Evolutionary conservation across 805 yeast genomes (phyloP).

Genomic region (Alloascoidea hylecoeti): DNA sequence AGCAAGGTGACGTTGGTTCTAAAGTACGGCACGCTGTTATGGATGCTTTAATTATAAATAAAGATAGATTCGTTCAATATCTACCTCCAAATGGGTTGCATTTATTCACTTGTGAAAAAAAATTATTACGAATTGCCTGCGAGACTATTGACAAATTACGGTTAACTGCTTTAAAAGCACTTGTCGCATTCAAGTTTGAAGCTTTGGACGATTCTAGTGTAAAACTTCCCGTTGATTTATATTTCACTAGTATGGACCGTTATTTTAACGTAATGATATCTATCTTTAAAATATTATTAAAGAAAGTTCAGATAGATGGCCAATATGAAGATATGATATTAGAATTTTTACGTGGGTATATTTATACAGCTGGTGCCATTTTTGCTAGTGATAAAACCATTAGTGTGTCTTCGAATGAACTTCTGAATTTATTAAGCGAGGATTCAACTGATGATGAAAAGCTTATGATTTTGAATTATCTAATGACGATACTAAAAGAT

Average conservation of each 20-base stretch:
- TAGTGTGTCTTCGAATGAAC: background rate
- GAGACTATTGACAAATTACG: conserved; percentile 52
- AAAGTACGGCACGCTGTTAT: conserved; percentile 44
- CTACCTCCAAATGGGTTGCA: too few species aligned
- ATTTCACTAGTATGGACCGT: background rate
- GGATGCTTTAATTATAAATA: conserved; percentile 16
- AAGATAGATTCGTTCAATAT: too few species aligned
- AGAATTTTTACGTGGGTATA: background rate
- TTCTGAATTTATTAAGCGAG: background rate
- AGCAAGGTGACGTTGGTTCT: conserved; percentile 89
- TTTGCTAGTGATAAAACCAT: background rate
- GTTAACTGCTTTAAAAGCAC: conserved; percentile 22
- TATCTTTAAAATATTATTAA: background rate
- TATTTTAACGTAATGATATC: background rate
- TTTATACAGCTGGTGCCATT: background rate
- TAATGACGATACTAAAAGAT: background rate
- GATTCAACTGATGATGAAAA: background rate
- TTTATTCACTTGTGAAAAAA: conserved; percentile 14
- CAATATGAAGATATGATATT: background rate
- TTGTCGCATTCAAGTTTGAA: conserved; percentile 13
- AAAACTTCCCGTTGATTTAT: background rate
- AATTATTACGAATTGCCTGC: conserved; percentile 39
- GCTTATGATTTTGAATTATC: background rate
- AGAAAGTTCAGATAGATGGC: too few species aligned
- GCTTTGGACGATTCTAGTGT: background rate